Base-by-base conservation (phyloP, 768 basidiomycete species). In the Mycena polygramma region DNA sequence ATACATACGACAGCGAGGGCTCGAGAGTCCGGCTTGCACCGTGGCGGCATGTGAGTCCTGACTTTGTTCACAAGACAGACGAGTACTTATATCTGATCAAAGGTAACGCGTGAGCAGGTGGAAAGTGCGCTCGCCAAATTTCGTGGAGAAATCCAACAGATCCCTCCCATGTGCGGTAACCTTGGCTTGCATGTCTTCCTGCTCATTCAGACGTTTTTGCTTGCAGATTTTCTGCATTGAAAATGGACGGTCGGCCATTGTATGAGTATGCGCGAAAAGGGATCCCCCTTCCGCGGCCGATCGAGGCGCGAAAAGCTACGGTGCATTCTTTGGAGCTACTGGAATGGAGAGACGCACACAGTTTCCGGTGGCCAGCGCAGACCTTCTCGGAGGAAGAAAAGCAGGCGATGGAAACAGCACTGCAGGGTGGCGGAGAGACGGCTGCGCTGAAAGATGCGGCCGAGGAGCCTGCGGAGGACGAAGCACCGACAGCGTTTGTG, bases 201-300 rank as follows among this genome's bases (percentile, higher is more conserved):
- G 61, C 36, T 63, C 51, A 26, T 62, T 57, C 0, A 54, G 64
- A 70, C 68, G 66, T 65, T 36, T 62, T 67, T 52, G 22, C 64
- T 49, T 57, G 36, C 77, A 98, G 97, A 77, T 99, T 97, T 81
- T 99, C 98, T 13, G 98, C 98, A 2, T 85, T 99, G 43, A 99
- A 99, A 81, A 99, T 99, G 97, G 96, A 99, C 73, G 98, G 98
- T 1, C 94, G 89, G 79, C 95, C 95, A 0, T 80, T 99, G 43
- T 95, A 99, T 79, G 97, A 99, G 75, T 99, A 99, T 77, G 98
- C 98, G 22, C 90, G 98, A 3, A 87, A 92, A 76, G 94, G 94
- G 10, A 94, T 92, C 51, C 95, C 97, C 0, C 88, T 99, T 19
- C 98, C 98, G 39, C 91, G 96, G 11, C 94, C 97, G n/a, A 97